These are phyloP conservation scores for Cercophora newfieldiana DNA, from an alignment of 495 filamentous ascomycete genomes.

Conservation along the genomic window DNA sequence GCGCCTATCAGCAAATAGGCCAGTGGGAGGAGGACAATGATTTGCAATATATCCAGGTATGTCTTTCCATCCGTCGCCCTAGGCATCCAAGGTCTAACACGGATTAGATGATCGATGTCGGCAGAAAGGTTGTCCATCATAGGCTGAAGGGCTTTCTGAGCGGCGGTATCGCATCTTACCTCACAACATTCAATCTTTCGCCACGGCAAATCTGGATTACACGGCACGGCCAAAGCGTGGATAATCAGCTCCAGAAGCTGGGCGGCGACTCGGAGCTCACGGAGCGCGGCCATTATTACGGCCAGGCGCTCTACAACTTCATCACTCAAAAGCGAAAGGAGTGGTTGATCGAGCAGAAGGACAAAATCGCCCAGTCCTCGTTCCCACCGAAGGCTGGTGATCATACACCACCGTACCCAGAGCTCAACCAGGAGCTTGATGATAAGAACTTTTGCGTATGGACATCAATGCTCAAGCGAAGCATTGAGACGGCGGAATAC, in stretches of 20 bases:
- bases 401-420: constrained; percentile 90
- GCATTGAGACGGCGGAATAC: constrained; percentile 76
- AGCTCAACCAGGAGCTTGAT: constrained; percentile 62
- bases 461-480: constrained; percentile 93
- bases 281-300: constrained; percentile 71
- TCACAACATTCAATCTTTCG: constrained; percentile 93
- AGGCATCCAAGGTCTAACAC: constrained; percentile 3
- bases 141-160: constrained; percentile 89
- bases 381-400: constrained; percentile 87
- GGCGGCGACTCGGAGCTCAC: constrained; percentile 84
- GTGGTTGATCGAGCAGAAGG: constrained; percentile 75
- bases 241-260: constrained; percentile 77
- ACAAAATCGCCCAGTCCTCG: constrained; percentile 65
- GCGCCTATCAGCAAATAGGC: constrained; percentile 87
- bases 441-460: constrained; percentile 96
- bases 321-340: constrained; percentile 69
- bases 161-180: constrained; percentile 85
- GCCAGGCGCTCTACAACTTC: constrained; percentile 70
- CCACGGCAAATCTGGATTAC: constrained; percentile 98
- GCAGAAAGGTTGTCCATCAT: constrained; percentile 86
- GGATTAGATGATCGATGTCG: constrained; percentile 92
- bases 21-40: constrained; percentile 85
- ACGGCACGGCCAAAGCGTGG: constrained; percentile 80
- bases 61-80: background rate
- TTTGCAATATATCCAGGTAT: constrained; percentile 83